phyloP scores from a whole-genome alignment of 768 basidiomycete genomes.

The Agrocybe pediades region DNA sequence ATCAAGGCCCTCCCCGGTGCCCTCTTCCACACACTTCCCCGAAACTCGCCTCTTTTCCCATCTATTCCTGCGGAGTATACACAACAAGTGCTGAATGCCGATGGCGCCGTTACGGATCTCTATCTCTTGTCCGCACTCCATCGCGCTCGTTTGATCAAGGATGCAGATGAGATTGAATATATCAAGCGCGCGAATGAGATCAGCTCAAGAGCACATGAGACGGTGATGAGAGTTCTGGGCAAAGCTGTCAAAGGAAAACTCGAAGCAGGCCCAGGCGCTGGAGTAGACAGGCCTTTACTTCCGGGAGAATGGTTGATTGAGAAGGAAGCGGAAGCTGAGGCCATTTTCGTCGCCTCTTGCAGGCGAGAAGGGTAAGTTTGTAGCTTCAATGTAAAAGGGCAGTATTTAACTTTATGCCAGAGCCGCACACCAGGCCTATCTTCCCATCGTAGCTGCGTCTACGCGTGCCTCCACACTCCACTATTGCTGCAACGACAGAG shows the following conservation, averaged over 20 bases:
- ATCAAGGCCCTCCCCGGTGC: constrained; percentile 53
- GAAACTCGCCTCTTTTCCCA: constrained; percentile 53
- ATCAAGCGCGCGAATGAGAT: constrained; percentile 85
- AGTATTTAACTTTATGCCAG: constrained; percentile 37
- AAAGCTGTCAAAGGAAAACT: constrained; percentile 63
- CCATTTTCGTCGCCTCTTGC: constrained; percentile 89
- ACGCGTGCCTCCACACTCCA: constrained; percentile 88
- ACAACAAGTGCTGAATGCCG: constrained; percentile 33
- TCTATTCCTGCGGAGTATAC: constrained; percentile 44
- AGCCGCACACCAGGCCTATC: constrained; percentile 84
- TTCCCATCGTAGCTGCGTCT: constrained; percentile 90
- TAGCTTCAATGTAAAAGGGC: background rate
- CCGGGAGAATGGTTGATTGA: constrained; percentile 88
- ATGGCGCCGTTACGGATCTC: constrained; percentile 48
- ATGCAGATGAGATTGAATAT: constrained; percentile 65
- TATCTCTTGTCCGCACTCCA: constrained; percentile 83
- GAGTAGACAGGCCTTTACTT: constrained; percentile 51
- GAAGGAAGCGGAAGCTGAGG: constrained; percentile 93
- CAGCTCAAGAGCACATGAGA: constrained; percentile 87
- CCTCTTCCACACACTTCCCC: constrained; percentile 67
- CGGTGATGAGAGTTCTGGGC: constrained; percentile 90
- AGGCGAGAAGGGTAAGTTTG: constrained; percentile 76
- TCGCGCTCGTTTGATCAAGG: constrained; percentile 78
- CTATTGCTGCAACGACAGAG: constrained; percentile 91
- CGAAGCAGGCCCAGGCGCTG: constrained; percentile 43